A percentile compares a stretch with the other conserved stretches of the same genome.
phyloP scores from a whole-genome alignment of 2,329 filamentous ascomycete species.

The Exophiala aquamarina region DNA sequence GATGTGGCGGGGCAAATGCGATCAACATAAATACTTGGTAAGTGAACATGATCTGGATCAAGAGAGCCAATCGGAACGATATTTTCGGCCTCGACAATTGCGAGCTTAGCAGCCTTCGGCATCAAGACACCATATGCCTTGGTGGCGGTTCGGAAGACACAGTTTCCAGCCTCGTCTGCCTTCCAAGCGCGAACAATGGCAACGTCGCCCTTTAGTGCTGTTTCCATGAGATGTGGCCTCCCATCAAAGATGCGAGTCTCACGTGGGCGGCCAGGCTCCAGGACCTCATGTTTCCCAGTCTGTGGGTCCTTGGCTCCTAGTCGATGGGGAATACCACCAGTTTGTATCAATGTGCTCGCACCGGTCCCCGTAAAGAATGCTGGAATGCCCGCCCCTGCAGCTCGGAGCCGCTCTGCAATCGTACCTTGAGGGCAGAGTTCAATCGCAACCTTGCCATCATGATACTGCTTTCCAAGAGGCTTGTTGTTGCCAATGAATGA shows the following conservation, averaged over 20 bases:
- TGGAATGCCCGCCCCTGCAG: conserved; percentile 84
- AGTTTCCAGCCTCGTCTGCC: conserved; percentile 75
- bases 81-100: conserved; percentile 82
- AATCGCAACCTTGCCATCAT: conserved; percentile 81
- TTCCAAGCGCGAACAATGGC: conserved; percentile 77
- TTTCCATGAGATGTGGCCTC: conserved; percentile 74
- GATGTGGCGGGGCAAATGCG: conserved; percentile 73
- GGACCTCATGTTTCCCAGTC: conserved; percentile 69
- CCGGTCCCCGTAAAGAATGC: conserved; percentile 83
- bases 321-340: conserved; percentile 63
- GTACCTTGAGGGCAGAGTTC: conserved; percentile 93
- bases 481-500: conserved; percentile 81
- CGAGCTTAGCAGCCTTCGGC: conserved; percentile 75
- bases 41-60: conserved; percentile 70
- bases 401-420: conserved; percentile 81
- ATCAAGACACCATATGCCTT: conserved; percentile 74
- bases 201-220: conserved; percentile 71
- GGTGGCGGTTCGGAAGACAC: conserved; percentile 73
- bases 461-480: conserved; percentile 86
- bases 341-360: conserved; percentile 53
- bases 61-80: conserved; percentile 75
- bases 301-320: conserved; percentile 59
- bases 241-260: conserved; percentile 74
- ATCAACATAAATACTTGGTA: conserved; percentile 81
- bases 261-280: conserved; percentile 64